Base-by-base conservation (phyloP, 495 filamentous ascomycete species). In the Penicillium macrosclerotiorum region DNA sequence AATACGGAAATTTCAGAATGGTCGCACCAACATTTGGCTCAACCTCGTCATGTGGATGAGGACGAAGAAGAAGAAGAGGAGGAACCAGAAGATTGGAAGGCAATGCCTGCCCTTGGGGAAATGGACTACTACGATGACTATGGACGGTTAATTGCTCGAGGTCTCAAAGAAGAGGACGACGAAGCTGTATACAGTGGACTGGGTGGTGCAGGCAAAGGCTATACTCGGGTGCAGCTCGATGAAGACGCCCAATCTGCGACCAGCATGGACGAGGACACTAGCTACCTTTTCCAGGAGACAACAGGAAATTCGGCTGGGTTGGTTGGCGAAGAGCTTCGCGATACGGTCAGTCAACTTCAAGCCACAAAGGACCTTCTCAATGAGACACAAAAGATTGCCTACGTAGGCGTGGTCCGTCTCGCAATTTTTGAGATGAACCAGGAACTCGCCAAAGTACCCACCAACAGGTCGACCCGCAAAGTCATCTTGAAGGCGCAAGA, bases 51-150 rank as follows among this genome's bases (percentile, higher is more conserved):
- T 17, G 47, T 63, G 4, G 68, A 78, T 23, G 68, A 75, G 37
- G 59, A 68, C 6, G 62, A 64, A 8, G 56, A 61, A 31, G 59
- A 59, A 22, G 65, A 75, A 5, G 65, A 78, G 25, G 69, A 78
- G 5, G 79, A 80, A 0, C 81, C 84, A 18, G 82, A 70, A 16
- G 83, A 75, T 43, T 99, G 93, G 93, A 87, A 95, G 68, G 73
- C 76, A 2, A 99, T 99, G 93, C 92, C 93, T 13, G 87, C 94
- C 5, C 85, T 87, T 47, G 93, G 89, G 5, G 84, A 88, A 13
- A 89, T 89, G 59, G 92, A 97, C 68, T 83, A 95, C 24, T 99
- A 97, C 63, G 88, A 99, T 61, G 93, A 99, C 51, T 84, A 94
- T 54, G 88, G 90, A 46, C 88, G 79, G 57, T 76, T 97, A 22